Base-by-base conservation (phyloP, 2,329 filamentous ascomycete genomes). In the Meredithiella fracta region DNA sequence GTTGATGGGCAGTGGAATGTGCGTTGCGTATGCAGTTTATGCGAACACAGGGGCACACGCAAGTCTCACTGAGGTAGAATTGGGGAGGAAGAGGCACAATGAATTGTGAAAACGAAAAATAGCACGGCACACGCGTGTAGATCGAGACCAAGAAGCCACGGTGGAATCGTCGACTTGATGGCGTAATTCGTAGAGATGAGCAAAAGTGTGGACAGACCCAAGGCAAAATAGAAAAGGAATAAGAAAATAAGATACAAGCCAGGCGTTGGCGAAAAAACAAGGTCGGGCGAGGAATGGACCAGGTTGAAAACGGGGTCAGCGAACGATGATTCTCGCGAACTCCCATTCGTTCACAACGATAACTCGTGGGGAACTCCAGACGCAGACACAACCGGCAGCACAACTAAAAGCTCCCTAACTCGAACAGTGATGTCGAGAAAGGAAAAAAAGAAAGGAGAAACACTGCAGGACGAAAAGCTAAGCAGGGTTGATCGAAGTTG, bases 11-110 rank as follows among this genome's bases (percentile, higher is more conserved):
- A 26, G 44, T 26, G 44, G 44, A 49, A 49, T 49, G 22, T 49
- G 44, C 44, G 44, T 49, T 49, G 44, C 44, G 44, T 49, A 26
- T 49, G 44, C 44, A 49, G 44, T 49, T 49, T 49, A 49, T 49
- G 44, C 44, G 23, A 26, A 49, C 44, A 23, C 22, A 49, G 44
- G 44, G 44, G 22, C 44, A 26, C 17, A 49, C 44, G 22, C 44
- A 26, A 49, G 44, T 49, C 44, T 49, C 44, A 3, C 20, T 25
- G 15, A 49, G 14, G 17, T 14, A 6, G 23, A 49, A 17, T 20
- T 44, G 20, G 6, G 40, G n/a, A 44, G 40, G 40, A 20, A 44
- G 40, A 44, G 40, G 40, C 40, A n/a, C 40, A 49, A 22, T 15
- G 17, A 49, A 49, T 20, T 6, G 25, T 4, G 1, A 49, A 26